Conservation (phyloP, 306 rosid species). For the Cucurbita maxima region DNA sequence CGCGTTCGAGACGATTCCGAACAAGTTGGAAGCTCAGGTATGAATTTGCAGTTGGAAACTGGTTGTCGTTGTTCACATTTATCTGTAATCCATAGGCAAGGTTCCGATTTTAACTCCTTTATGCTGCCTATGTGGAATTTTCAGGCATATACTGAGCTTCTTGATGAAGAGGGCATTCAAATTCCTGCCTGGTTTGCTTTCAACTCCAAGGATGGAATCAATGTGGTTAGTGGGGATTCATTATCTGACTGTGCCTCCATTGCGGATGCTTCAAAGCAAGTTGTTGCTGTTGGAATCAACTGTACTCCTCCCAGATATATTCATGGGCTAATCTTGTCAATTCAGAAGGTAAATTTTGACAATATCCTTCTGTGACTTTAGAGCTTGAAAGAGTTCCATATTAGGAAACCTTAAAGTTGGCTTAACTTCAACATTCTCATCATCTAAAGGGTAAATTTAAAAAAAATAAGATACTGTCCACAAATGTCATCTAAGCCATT, state of each 20-base stretch:
- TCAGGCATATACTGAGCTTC: slow-evolving; percentile 73
- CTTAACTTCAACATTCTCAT: not conserved
- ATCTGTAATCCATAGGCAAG: not conserved
- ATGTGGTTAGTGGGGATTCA: slow-evolving; percentile 64
- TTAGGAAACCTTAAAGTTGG: not conserved
- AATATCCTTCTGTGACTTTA: not conserved
- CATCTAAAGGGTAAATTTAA: not conserved
- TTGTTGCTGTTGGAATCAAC: slow-evolving; percentile 72
- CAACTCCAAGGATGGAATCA: slow-evolving; percentile 56
- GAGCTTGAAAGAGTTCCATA: not conserved
- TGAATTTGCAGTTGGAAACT: not conserved
- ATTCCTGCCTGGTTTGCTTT: slow-evolving; percentile 89
- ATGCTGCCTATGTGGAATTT: not conserved
- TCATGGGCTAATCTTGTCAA: slow-evolving; percentile 47
- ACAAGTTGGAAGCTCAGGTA: slow-evolving; percentile 71
- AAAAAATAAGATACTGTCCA: not conserved
- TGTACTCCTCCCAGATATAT: slow-evolving; percentile 81
- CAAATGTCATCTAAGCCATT: not conserved
- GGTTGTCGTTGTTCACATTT: not conserved
- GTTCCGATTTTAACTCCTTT: not conserved
- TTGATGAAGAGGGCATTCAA: slow-evolving; percentile 57
- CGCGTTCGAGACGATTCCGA: slow-evolving; percentile 86
- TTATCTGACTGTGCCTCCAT: slow-evolving; percentile 56
- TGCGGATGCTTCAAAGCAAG: slow-evolving; percentile 53
- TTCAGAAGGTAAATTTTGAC: slow-evolving; percentile 26